Evolutionary conservation across 1,139 yeast genomes (phyloP).

Genomic region (Pichia sp.): DNA sequence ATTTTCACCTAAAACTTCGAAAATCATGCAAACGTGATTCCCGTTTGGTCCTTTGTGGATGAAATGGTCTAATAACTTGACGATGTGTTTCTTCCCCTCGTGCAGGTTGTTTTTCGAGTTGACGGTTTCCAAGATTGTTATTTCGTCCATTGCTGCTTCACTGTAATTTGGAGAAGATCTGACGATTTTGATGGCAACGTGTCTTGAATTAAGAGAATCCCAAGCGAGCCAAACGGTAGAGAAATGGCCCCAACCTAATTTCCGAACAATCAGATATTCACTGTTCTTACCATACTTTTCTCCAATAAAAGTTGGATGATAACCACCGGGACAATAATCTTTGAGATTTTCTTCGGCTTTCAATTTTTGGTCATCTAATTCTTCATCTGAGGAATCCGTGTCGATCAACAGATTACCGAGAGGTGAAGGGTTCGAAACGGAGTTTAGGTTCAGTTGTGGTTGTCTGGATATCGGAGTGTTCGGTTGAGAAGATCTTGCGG

Average conservation of each 20-base stretch:
- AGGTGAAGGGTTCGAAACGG: not conserved
- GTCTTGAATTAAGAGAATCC: slow-evolving; percentile 46
- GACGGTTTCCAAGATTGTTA: slow-evolving; percentile 53
- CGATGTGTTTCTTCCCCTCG: slow-evolving; percentile 64
- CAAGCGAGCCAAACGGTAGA: slow-evolving; percentile 78
- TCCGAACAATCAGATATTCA: slow-evolving; percentile 60
- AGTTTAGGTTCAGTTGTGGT: not conserved
- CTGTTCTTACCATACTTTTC: slow-evolving; percentile 59
- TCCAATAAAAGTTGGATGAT: slow-evolving; percentile 75
- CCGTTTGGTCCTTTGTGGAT: slow-evolving; percentile 74
- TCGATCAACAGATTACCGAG: slow-evolving; percentile 5
- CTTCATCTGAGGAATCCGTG: slow-evolving; percentile 17
- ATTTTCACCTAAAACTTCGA: slow-evolving; percentile 81
- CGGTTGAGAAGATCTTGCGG: no score
- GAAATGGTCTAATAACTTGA: slow-evolving; percentile 64
- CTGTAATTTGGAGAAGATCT: slow-evolving; percentile 69
- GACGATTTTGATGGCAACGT: slow-evolving; percentile 78
- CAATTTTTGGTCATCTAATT: slow-evolving; percentile 17
- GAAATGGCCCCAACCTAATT: slow-evolving; percentile 82
- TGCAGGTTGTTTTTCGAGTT: slow-evolving; percentile 39
- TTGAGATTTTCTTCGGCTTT: slow-evolving; percentile 56
- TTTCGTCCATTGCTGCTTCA: slow-evolving; percentile 78
- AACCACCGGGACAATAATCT: slow-evolving; percentile 75
- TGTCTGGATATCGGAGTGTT: not conserved
- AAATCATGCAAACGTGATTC: slow-evolving; percentile 72